phyloP scores from a whole-genome alignment of 192 early-diverging fungal species.

The Ambispora gerdemannii region DNA sequence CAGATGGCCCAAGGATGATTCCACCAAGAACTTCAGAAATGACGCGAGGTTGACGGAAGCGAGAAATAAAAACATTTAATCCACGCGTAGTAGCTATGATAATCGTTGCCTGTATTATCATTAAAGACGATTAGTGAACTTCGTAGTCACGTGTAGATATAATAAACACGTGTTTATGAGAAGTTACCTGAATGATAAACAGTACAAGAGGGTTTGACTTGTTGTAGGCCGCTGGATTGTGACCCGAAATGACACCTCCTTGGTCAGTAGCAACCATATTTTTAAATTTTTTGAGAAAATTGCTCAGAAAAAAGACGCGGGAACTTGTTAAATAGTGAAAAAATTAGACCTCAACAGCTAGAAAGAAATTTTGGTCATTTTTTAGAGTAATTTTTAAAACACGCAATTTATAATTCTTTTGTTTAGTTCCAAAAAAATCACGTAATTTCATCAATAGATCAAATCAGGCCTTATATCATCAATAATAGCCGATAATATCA shows the following conservation, averaged over 20 bases:
- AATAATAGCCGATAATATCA: too few relatives aligned
- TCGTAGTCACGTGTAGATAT: background rate
- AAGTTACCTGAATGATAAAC: constrained; percentile 75
- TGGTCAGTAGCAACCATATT: background rate
- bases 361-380: too few relatives aligned
- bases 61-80: constrained; percentile 57
- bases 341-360: too few relatives aligned
- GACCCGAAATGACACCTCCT: constrained; percentile 61
- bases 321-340: too few relatives aligned
- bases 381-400: too few relatives aligned
- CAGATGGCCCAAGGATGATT: constrained; percentile 85
- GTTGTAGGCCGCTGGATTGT: constrained; percentile 58
- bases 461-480: too few relatives aligned
- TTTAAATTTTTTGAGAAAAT: background rate
- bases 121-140: background rate
- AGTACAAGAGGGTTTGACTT: constrained; percentile 57
- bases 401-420: too few relatives aligned
- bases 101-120: constrained; percentile 46
- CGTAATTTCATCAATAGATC: too few relatives aligned
- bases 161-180: background rate
- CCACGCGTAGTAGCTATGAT: constrained; percentile 71
- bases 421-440: too few relatives aligned
- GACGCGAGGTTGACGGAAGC: constrained; percentile 76
- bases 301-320: background rate
- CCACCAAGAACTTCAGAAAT: constrained; percentile 92